Evolutionary conservation across 129 eudicot genomes (phyloP).

Genomic region (Tagetes patula): DNA sequence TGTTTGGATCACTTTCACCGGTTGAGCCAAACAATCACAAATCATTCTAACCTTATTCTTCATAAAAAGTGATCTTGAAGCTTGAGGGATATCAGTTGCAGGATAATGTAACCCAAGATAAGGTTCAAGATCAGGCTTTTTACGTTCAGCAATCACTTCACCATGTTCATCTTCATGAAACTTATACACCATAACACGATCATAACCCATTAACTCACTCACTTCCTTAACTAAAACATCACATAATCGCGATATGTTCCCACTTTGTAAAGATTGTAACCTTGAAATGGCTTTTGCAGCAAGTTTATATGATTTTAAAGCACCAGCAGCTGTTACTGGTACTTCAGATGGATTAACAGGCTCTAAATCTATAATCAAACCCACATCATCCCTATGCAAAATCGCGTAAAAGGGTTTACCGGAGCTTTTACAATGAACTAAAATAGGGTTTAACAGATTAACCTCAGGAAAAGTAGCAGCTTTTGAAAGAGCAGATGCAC

Average conservation of each 20-base stretch:
- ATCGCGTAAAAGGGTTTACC: slow-evolving; percentile 88
- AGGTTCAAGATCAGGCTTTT: slow-evolving; percentile 57
- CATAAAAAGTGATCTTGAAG: slow-evolving; percentile 83
- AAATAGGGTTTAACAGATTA: slow-evolving; percentile 65
- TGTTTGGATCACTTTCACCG: slow-evolving; percentile 68
- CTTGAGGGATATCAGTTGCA: slow-evolving; percentile 92
- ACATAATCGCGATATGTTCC: slow-evolving; percentile 64
- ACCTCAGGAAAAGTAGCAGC: slow-evolving; percentile 58
- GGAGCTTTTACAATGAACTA: slow-evolving; percentile 61
- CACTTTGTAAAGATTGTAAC: slow-evolving; percentile 71
- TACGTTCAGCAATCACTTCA: slow-evolving; percentile 73
- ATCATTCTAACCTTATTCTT: slow-evolving; percentile 85
- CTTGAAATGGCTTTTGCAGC: slow-evolving; percentile 81
- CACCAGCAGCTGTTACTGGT: slow-evolving; percentile 76
- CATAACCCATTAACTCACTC: slow-evolving; percentile 77
- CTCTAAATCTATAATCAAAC: slow-evolving; percentile 77
- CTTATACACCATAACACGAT: slow-evolving; percentile 85
- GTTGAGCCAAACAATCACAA: slow-evolving; percentile 69
- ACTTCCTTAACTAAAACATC: slow-evolving; percentile 79
- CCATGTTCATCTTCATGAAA: slow-evolving; percentile 95
- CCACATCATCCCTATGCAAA: slow-evolving; percentile 75
- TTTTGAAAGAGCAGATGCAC: slow-evolving; percentile 71
- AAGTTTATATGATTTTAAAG: slow-evolving; percentile 73
- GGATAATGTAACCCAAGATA: slow-evolving; percentile 92
- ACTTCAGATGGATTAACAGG: slow-evolving; percentile 75